Evolutionary conservation across 2,329 filamentous ascomycete genomes (phyloP).

Genomic region (Raffaelea albimanens): DNA sequence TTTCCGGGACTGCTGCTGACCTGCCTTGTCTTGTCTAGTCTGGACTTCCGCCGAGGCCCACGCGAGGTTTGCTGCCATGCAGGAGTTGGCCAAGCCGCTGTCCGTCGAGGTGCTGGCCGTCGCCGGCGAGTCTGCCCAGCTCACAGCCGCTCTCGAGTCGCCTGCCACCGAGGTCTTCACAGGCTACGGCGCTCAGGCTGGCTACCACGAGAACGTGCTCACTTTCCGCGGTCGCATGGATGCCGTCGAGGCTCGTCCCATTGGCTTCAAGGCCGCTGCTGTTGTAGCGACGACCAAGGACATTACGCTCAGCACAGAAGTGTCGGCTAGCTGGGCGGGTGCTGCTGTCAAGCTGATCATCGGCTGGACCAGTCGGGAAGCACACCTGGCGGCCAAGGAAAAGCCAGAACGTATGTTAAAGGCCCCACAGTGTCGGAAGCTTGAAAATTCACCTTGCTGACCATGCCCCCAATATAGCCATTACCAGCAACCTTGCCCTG

Average conservation of each 20-base stretch:
- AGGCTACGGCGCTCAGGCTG: constrained; percentile 13
- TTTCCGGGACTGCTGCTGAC: too few relatives aligned
- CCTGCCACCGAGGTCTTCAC: constrained; percentile 18
- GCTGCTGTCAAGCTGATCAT: constrained; percentile 14
- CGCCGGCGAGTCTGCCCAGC: background rate
- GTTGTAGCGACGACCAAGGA: constrained; percentile 6
- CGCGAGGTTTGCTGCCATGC: background rate
- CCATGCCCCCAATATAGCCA: background rate
- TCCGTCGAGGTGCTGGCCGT: background rate
- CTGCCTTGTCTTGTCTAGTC: constrained; percentile 1
- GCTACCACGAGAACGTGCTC: constrained; percentile 11
- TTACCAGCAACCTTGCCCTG: background rate
- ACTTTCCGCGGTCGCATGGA: constrained; percentile 11
- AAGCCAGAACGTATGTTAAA: constrained; percentile 3
- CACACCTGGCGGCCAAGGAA: constrained; percentile 14
- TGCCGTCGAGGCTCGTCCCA: background rate
- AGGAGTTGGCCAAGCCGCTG: background rate
- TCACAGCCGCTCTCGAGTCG: constrained; percentile 1
- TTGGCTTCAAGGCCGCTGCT: constrained; percentile 6
- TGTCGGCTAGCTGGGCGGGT: constrained; percentile 1
- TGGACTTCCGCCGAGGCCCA: constrained; percentile 4
- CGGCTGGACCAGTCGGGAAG: constrained; percentile 16
- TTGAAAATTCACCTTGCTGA: background rate
- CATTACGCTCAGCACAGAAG: background rate
- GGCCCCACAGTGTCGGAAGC: background rate